Percentiles rank a stretch among this genome's conserved stretches.
Conservation (phyloP, 1,139 yeast species). For the Nadsonia starkeyi-henricii region DNA sequence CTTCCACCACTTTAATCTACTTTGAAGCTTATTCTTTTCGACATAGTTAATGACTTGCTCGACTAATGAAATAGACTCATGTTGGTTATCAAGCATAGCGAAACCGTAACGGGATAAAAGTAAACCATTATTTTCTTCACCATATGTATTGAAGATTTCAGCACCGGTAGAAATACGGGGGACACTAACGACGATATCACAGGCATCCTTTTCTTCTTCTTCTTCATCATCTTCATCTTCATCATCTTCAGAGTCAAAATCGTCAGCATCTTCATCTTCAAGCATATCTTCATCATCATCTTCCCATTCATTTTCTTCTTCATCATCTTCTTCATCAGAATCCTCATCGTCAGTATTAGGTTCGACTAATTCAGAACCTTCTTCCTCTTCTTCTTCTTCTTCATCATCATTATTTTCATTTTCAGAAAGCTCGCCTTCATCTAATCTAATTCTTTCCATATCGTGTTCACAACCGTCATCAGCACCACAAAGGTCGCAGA, state of each 20-base stretch:
- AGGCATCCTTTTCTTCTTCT: conserved; percentile 25
- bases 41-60: conserved; percentile 35
- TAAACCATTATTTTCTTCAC: conserved; percentile 52
- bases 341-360: conserved; percentile 14
- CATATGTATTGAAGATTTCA: conserved; percentile 70
- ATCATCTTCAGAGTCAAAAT: conserved; percentile 15
- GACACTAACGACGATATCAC: conserved; percentile 28
- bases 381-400: conserved; percentile 18
- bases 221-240: conserved; percentile 21
- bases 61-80: conserved; percentile 45
- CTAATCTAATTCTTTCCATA: conserved; percentile 11
- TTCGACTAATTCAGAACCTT: conserved; percentile 19
- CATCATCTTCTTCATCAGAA: conserved; percentile 10
- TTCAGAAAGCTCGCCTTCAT: conserved; percentile 12
- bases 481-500: conserved; percentile 66
- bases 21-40: conserved; percentile 25
- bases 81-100: conserved; percentile 38
- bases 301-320: conserved; percentile 15
- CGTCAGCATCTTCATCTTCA: conserved; percentile 16
- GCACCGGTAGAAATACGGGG: conserved; percentile 30
- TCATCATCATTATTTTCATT: too few species aligned
- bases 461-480: conserved; percentile 27
- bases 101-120: conserved; percentile 68
- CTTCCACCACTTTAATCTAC: conserved; percentile 53
- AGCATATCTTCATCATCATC: conserved; percentile 21